Conservation (phyloP, 768 basidiomycete species). For the Naganishia vaughanmartiniae region DNA sequence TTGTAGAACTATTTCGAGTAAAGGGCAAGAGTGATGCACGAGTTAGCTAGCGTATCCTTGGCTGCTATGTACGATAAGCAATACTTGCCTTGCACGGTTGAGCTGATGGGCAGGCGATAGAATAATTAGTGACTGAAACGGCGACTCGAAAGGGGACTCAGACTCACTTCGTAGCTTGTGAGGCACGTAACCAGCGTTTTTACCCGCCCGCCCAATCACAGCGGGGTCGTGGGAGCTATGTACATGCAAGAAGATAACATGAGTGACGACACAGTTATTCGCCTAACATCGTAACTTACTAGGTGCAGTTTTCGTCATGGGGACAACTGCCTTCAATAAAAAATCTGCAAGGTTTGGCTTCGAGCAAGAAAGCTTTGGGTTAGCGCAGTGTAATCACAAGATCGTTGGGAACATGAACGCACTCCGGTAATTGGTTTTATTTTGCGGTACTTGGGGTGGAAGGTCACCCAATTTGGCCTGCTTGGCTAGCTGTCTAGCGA, state of each 20-base stretch:
- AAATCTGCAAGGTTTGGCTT: constrained; percentile 45
- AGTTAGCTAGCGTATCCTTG: background rate
- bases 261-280: background rate
- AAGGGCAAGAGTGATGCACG: constrained; percentile 25
- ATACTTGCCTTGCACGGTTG: constrained; percentile 26
- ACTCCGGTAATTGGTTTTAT: constrained; percentile 48
- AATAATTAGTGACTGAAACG: background rate
- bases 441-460: constrained; percentile 25
- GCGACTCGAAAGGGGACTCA: background rate
- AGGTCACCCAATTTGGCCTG: constrained; percentile 12
- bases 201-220: background rate
- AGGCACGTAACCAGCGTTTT: background rate
- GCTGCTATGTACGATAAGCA: background rate
- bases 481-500: constrained; percentile 13
- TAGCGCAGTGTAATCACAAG: background rate
- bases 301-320: constrained; percentile 47
- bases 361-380: constrained; percentile 15
- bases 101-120: background rate
- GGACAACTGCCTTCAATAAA: constrained; percentile 47
- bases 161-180: constrained; percentile 12
- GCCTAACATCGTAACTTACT: constrained; percentile 13
- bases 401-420: constrained; percentile 29
- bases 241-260: background rate
- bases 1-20: constrained; percentile 45
- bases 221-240: constrained; percentile 23